A percentile compares a stretch with the other conserved stretches of the same genome.
Evolutionary conservation across 495 filamentous ascomycete genomes (phyloP).

Genomic region (Entonaema liquescens): DNA sequence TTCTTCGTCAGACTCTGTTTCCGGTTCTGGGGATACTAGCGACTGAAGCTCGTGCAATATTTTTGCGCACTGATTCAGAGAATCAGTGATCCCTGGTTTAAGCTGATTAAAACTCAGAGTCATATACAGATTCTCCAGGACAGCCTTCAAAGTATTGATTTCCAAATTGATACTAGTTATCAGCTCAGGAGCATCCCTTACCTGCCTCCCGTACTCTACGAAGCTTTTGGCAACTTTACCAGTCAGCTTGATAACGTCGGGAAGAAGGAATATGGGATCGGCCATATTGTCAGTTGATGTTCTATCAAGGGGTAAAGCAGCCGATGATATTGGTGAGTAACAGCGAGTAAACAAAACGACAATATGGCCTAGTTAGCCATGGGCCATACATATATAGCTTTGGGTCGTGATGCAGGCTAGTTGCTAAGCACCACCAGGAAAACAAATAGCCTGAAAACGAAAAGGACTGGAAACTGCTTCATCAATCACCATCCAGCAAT

Average conservation of each 20-base stretch:
- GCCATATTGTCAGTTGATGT: conserved; percentile 11
- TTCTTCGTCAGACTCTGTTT: neutral
- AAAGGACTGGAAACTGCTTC: neutral
- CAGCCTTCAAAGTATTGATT: conserved; percentile 12
- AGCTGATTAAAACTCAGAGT: neutral
- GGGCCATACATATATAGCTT: neutral
- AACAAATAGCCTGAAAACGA: conserved; percentile 23
- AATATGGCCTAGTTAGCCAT: neutral
- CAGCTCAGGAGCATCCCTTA: conserved; percentile 24
- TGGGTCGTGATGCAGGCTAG: neutral
- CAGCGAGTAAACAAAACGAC: too few relatives aligned
- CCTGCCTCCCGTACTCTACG: conserved; percentile 13
- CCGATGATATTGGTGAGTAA: neutral
- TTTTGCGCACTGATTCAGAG: conserved; percentile 4
- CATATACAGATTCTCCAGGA: conserved; percentile 13
- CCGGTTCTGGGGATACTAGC: conserved; percentile 11
- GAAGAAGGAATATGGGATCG: neutral
- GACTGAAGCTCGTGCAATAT: conserved; percentile 12
- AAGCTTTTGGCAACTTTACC: conserved; percentile 1
- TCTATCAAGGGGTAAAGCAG: neutral
- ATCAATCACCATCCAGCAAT: neutral
- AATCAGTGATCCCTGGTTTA: conserved; percentile 2
- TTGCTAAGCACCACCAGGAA: conserved; percentile 8
- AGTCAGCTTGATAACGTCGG: conserved; percentile 2
- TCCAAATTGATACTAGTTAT: conserved; percentile 14